phyloP scores from a whole-genome alignment of 31 red algal species.

The Asparagopsis taxiformis region DNA sequence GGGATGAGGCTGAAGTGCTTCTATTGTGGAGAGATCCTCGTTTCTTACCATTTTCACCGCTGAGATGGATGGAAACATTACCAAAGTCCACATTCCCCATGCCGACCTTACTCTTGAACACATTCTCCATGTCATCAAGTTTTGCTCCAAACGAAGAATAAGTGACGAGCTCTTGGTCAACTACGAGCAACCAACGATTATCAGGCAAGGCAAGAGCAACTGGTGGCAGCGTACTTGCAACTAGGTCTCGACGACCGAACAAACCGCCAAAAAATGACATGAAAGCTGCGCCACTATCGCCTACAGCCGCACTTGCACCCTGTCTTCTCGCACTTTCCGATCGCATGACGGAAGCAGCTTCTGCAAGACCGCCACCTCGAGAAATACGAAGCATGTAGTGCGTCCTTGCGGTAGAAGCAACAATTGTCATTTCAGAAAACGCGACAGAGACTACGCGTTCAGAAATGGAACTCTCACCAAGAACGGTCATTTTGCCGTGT shows the following conservation, averaged over 20 bases:
- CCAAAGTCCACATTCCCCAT: slow-evolving; percentile 46
- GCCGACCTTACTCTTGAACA: slow-evolving; percentile 72
- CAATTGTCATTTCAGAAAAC: slow-evolving; percentile 78
- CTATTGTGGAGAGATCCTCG: neutral
- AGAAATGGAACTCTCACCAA: slow-evolving; percentile 34
- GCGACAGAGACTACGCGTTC: slow-evolving; percentile 41
- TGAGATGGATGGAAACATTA: neutral
- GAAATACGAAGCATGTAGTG: slow-evolving; percentile 78
- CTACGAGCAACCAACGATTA: slow-evolving; percentile 58
- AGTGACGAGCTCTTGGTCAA: slow-evolving; percentile 71
- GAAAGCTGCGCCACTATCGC: slow-evolving; percentile 43
- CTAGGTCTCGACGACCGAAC: slow-evolving; percentile 18
- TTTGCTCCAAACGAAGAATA: slow-evolving; percentile 78
- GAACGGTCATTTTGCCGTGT: slow-evolving; percentile 34
- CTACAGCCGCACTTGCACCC: slow-evolving; percentile 16
- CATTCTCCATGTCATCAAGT: slow-evolving; percentile 76
- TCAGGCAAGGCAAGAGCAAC: slow-evolving; percentile 64
- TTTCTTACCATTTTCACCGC: slow-evolving; percentile 1
- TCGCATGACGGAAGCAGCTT: slow-evolving; percentile 55
- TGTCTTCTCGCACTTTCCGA: slow-evolving; percentile 6
- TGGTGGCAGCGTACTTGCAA: slow-evolving; percentile 1
- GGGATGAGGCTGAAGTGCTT: slow-evolving; percentile 34
- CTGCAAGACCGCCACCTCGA: slow-evolving; percentile 54
- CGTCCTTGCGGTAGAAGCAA: slow-evolving; percentile 21
- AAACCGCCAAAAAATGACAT: slow-evolving; percentile 57